Base-by-base conservation (phyloP, 768 basidiomycete species). In the Tylopilus plumbeoviolaceoides region DNA sequence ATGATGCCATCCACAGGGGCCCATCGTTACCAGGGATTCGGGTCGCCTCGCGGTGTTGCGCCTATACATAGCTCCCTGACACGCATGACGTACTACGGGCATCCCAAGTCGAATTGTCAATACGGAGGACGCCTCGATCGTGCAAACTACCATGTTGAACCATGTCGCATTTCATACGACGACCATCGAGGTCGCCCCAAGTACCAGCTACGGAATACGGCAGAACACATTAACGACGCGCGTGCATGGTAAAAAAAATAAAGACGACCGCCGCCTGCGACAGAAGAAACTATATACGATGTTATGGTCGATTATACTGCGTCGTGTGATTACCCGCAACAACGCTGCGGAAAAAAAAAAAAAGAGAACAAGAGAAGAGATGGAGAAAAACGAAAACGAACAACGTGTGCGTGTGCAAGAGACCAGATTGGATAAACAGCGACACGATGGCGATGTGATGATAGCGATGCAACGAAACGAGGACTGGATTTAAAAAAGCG, bases 201-300 rank as follows among this genome's bases (percentile, higher is more conserved):
- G 52, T 51, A 51, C 63, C 33, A 54, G 62, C 57, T 51, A 38
- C 44, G 18, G 51, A 58, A 23, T 23, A 23, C 23, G 23, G 23
- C 5, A 23, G 23, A 23, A 23, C 23, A 23, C 23, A 48, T n/a
- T 12, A 48, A 36, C 48, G 38, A 65, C 55, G 14, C 2, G 43
- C 3, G 35, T 1, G 47, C 56, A 62, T 50, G 60, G 60, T 51
- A 23, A 23, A 23, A 23, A 51, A 44, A 44, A 18, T 18, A 23
- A 2, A 12, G 3, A 17, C 5, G 12, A 45, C 48, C 44, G 56
- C 50, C 51, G 56, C 63, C 58, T 25, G 58, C 63, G 54, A 59
- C 63, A 39, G 62, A 59, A 42, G 7, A 60, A 64, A 53, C 71
- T 69, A 54, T 73, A 66, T 41, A 60, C 55, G 56, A 50, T 60